Conservation (phyloP, 768 basidiomycete species). For the Phylloporus scabripes region DNA sequence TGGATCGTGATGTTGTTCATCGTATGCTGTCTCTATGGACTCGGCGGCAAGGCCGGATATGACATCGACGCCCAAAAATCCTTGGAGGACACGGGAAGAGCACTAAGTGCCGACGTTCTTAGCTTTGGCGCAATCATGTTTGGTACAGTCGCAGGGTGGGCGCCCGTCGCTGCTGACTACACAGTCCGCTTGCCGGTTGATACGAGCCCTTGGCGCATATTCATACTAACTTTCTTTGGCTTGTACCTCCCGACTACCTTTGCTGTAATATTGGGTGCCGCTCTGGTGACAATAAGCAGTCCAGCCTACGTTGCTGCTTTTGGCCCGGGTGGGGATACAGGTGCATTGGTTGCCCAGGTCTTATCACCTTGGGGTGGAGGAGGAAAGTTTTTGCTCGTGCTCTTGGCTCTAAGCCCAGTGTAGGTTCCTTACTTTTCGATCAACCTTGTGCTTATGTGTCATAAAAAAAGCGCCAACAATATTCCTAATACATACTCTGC, state of each 20-base stretch:
- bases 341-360: slow-evolving; percentile 31
- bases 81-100: slow-evolving; percentile 40
- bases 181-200: slow-evolving; percentile 44
- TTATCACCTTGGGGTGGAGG: slow-evolving; percentile 41
- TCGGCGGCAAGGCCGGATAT: slow-evolving; percentile 44
- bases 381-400: slow-evolving; percentile 37
- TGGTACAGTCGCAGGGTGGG: slow-evolving; percentile 45
- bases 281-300: slow-evolving; percentile 39
- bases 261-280: slow-evolving; percentile 32
- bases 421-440: slow-evolving; percentile 15
- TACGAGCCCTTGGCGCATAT: slow-evolving; percentile 40
- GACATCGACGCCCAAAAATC: slow-evolving; percentile 39
- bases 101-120: slow-evolving; percentile 44
- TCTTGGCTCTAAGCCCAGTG: slow-evolving; percentile 41
- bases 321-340: slow-evolving; percentile 32
- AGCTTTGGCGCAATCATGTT: slow-evolving; percentile 50
- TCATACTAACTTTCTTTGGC: slow-evolving; percentile 46
- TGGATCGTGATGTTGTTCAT: slow-evolving; percentile 46
- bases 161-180: slow-evolving; percentile 50
- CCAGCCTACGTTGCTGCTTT: slow-evolving; percentile 38
- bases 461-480: slow-evolving; percentile 30
- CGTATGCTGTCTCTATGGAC: slow-evolving; percentile 47
- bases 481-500: slow-evolving; percentile 44
- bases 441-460: background rate
- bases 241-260: slow-evolving; percentile 45